These are phyloP conservation scores for Polychaeton citri DNA, from an alignment of 2,329 filamentous ascomycete genomes.

Conservation along the genomic window DNA sequence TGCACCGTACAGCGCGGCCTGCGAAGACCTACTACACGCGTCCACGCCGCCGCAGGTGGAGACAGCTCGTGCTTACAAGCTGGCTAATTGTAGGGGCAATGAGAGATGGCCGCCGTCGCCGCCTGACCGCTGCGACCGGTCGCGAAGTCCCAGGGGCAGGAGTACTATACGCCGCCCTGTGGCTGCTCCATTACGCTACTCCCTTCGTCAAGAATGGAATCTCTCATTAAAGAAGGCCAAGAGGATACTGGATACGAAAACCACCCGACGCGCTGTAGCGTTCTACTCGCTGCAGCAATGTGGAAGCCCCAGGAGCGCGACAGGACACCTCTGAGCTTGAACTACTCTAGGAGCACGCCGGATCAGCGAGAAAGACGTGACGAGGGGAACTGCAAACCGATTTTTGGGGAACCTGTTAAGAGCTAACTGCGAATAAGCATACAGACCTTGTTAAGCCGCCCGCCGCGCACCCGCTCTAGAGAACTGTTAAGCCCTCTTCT, in stretches of 20 bases:
- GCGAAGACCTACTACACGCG: constrained; percentile 3
- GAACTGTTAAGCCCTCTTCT: no score
- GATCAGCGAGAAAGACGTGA: no score
- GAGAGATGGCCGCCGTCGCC: neutral
- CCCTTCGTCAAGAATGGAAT: neutral
- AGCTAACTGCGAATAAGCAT: no score
- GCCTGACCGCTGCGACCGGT: neutral
- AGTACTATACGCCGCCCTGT: neutral
- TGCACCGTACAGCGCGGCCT: neutral
- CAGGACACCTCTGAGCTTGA: no score
- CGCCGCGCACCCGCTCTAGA: no score
- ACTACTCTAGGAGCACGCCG: no score
- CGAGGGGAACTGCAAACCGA: no score
- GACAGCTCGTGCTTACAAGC: constrained; percentile 1
- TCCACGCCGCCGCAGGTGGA: constrained; percentile 2
- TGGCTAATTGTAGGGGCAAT: constrained; percentile 2
- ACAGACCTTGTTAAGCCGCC: no score
- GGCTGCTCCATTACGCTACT: neutral
- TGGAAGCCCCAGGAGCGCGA: no score
- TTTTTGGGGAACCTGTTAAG: no score
- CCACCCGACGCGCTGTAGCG: neutral
- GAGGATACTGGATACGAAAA: constrained; percentile 2
- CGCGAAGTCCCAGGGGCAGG: neutral
- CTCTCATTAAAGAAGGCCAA: neutral
- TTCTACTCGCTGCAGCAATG: constrained; percentile 1